Base-by-base conservation (phyloP, 352 stramenopile genomes). In the Phytophthora hibernalis region DNA sequence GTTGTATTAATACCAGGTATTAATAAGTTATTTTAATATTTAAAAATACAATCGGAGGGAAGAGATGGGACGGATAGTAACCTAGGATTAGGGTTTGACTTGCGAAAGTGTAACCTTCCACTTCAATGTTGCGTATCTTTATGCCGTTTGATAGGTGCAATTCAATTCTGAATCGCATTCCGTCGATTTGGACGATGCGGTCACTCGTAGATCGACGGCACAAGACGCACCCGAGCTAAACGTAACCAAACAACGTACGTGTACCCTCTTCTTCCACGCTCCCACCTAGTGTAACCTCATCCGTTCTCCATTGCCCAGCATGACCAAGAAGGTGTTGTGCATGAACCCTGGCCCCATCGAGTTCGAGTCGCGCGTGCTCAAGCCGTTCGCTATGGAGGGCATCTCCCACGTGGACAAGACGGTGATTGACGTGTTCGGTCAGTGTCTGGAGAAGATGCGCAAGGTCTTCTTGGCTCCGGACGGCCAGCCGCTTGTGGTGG, bases 341-440 rank as follows among this genome's bases (percentile, higher is more conserved):
- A 93, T 93, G 85, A 93, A 91, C 74, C 85, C 85, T 6, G 85
- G 85, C n/a, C 85, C 85, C 31, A 91, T 93, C 63, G 85, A 91
- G 68, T 93, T 93, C 65, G 85, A 93, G 79, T 68, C 70, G 43
- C 79, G 83, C 50, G 85, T 93, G 77, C 80, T 93, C 37, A 74
- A 85, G 47, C 67, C 76, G 33, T 93, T 93, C 72, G 74, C 79
- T 48, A 78, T 82, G 63, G 82, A 91, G 37, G 85, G 85, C 59
- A 87, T 93, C 64, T 93, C 85, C 16, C 85, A 93, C 65, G 85
- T 93, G 61, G 85, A 93, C 68, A 89, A 90, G 74, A 77, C 61
- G 33, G 83, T 91, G 33, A 87, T 93, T 45, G 82, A 91, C 48
- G 73, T 90, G 13, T 93, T 93, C 61, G 82, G 82, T 35, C 77